A percentile compares a stretch with the other conserved stretches of the same genome.
phyloP scores from a whole-genome alignment of 495 filamentous ascomycete genomes.

The Halenospora varia region DNA sequence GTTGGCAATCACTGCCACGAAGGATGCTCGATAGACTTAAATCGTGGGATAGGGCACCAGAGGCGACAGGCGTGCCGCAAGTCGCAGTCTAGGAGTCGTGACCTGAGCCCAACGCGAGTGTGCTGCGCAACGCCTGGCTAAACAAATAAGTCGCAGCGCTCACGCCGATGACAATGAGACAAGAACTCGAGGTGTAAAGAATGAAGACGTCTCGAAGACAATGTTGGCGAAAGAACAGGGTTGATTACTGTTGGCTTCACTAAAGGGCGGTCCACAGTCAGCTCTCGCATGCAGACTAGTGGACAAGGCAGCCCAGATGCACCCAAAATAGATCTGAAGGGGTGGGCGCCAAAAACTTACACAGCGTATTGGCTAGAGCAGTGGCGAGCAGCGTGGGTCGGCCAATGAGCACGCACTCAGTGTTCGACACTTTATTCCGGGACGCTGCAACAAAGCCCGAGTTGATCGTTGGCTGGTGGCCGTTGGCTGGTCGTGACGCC shows the following conservation, averaged over 20 bases:
- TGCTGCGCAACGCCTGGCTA: not conserved
- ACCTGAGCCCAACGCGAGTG: not conserved
- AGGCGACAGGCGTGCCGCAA: conserved; percentile 13
- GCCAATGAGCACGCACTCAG: no score
- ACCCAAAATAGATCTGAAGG: conserved; percentile 16
- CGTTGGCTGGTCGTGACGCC: not conserved
- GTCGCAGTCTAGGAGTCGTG: not conserved
- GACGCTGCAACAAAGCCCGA: conserved; percentile 10
- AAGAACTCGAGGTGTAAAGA: not conserved
- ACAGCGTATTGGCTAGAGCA: not conserved
- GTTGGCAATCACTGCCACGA: conserved; percentile 10
- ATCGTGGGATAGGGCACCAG: not conserved
- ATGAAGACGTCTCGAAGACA: conserved; percentile 1
- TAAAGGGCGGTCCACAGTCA: conserved; percentile 18
- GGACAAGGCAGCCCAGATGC: conserved; percentile 3
- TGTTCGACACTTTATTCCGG: not conserved
- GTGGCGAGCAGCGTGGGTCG: not conserved
- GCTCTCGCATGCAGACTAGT: conserved; percentile 14
- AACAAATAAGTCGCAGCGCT: not conserved
- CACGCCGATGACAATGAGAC: not conserved
- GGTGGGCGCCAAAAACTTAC: conserved; percentile 19
- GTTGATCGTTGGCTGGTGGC: not conserved
- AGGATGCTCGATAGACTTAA: conserved; percentile 15
- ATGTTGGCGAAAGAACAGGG: not conserved
- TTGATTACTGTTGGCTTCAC: conserved; percentile 17